A percentile compares a stretch with the other conserved stretches of the same genome.
phyloP scores from a whole-genome alignment of 1,284 basidiomycete genomes.

The Salmacisia buchloeana region DNA sequence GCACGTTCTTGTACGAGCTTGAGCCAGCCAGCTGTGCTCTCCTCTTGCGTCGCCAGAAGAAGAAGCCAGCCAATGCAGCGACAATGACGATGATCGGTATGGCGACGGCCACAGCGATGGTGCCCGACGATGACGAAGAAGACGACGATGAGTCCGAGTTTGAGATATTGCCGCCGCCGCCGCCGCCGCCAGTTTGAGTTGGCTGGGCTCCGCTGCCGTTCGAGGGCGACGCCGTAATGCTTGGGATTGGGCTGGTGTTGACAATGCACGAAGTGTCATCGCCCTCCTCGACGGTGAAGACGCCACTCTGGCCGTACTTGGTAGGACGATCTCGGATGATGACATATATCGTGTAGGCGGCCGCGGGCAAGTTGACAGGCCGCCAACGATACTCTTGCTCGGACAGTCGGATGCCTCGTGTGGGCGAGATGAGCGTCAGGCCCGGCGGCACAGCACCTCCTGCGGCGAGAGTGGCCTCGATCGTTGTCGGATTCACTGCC shows the following conservation, averaged over 20 bases:
- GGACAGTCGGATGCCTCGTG: not conserved
- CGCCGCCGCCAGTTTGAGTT: not conserved
- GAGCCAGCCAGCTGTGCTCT: not conserved
- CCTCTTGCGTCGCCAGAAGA: not conserved
- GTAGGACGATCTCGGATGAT: not conserved
- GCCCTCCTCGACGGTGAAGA: not conserved
- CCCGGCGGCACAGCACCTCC: not conserved
- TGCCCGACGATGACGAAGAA: not conserved
- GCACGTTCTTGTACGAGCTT: not conserved
- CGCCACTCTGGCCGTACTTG: slow-evolving; percentile 2
- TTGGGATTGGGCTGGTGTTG: not conserved
- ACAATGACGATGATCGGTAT: slow-evolving; percentile 8
- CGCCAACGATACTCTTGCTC: not conserved
- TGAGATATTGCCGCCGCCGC: not conserved
- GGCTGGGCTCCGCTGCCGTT: not conserved
- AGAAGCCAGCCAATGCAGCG: not conserved
- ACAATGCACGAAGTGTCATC: slow-evolving; percentile 2
- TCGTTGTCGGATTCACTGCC: not conserved
- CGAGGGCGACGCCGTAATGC: not conserved
- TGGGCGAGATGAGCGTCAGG: slow-evolving; percentile 3
- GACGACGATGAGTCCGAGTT: not conserved
- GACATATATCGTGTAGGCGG: slow-evolving; percentile 1
- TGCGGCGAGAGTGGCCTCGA: not conserved
- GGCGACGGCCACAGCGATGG: slow-evolving; percentile 3
- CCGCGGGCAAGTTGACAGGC: not conserved